These are phyloP conservation scores for Thymus mandschuricus DNA, from an alignment of 257 asterid genomes.

Conservation along the genomic window DNA sequence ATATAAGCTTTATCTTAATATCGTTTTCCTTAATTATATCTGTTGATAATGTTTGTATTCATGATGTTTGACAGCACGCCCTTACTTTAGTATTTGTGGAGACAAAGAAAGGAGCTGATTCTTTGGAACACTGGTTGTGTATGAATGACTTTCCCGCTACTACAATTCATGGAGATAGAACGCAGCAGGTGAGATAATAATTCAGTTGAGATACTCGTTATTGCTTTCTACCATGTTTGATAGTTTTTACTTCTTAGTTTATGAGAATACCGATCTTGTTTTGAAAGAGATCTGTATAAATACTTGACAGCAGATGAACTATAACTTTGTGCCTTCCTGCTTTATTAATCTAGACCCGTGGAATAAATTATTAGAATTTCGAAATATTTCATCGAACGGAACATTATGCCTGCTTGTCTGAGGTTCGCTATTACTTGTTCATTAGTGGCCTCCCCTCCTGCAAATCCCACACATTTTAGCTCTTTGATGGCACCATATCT, in stretches of 20 bases:
- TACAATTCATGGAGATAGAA: constrained; percentile 87
- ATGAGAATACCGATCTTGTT: too few relatives aligned
- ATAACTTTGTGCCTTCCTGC: too few relatives aligned
- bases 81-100: constrained; percentile 86
- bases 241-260: neutral
- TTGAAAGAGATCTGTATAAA: too few relatives aligned
- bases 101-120: constrained; percentile 89
- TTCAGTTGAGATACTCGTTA: neutral
- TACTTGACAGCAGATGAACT: too few relatives aligned
- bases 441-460: too few relatives aligned
- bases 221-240: neutral
- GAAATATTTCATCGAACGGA: too few relatives aligned
- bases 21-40: constrained; percentile 4
- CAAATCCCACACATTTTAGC: neutral
- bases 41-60: neutral
- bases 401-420: neutral
- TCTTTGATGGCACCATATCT: neutral
- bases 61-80: constrained; percentile 57
- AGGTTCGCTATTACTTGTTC: constrained; percentile 1
- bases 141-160: constrained; percentile 81
- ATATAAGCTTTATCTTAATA: neutral
- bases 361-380: too few relatives aligned
- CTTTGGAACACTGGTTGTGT: constrained; percentile 76
- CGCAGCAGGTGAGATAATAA: constrained; percentile 66
- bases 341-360: too few relatives aligned